A percentile compares a stretch with the other conserved stretches of the same genome.
phyloP scores from a whole-genome alignment of 331 rosid species.

The Quercus lobata region DNA sequence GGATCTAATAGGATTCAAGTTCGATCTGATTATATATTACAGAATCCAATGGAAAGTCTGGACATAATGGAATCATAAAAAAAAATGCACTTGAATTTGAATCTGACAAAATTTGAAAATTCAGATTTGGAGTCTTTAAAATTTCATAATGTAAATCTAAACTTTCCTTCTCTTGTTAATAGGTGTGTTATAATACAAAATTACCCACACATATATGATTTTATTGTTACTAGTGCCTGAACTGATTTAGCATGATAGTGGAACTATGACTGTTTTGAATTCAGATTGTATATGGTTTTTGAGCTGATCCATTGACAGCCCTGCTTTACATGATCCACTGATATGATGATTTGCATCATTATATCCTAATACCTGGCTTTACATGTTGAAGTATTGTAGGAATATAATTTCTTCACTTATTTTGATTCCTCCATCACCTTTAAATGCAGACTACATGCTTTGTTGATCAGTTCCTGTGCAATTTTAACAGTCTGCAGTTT shows the following conservation, averaged over 20 bases:
- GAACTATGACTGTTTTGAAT: no score
- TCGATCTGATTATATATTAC: background rate
- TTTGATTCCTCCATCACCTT: conserved; percentile 1
- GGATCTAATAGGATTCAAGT: background rate
- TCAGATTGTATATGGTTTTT: no score
- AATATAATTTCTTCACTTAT: background rate
- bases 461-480: background rate
- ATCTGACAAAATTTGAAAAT: no score
- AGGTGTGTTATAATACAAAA: no score
- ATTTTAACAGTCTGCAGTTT: background rate
- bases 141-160: no score
- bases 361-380: conserved; percentile 1
- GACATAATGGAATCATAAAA: background rate
- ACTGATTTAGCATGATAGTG: no score
- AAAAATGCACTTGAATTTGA: background rate
- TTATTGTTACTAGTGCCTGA: no score
- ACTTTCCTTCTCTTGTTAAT: no score
- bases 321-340: background rate
- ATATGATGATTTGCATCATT: background rate
- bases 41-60: background rate
- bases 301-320: no score
- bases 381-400: background rate
- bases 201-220: no score
- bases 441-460: background rate
- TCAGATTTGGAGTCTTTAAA: no score